Evolutionary conservation across 805 yeast species (phyloP).

Genomic region (Wickerhamomyces alni): DNA sequence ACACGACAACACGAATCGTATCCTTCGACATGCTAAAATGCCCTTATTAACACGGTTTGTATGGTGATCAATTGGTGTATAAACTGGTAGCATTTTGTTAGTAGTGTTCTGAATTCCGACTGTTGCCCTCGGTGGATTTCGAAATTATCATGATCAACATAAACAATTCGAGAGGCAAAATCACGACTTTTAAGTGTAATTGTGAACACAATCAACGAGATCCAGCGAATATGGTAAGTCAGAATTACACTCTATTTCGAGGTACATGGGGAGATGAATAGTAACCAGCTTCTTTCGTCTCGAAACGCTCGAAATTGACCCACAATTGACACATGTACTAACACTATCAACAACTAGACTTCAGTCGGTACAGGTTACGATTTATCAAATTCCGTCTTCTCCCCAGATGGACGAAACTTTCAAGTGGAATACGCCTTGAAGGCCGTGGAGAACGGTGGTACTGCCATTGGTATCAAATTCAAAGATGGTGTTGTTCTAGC

Average conservation of each 20-base stretch:
- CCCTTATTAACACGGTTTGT: no score
- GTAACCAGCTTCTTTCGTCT: no score
- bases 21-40: constrained; percentile 39
- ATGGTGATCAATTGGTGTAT: no score
- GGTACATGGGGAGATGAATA: no score
- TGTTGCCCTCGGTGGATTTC: no score
- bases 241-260: no score
- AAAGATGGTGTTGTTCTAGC: constrained; percentile 95
- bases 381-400: constrained; percentile 90
- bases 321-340: neutral
- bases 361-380: constrained; percentile 99
- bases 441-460: constrained; percentile 97
- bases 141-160: no score
- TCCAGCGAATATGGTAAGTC: neutral
- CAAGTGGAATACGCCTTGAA: constrained; percentile 97
- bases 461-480: constrained; percentile 88
- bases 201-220: neutral
- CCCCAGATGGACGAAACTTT: constrained; percentile 86
- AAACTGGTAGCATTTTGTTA: no score
- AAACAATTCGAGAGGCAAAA: constrained; percentile 1
- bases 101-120: no score
- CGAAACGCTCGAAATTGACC: neutral
- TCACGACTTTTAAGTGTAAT: neutral
- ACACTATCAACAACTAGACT: constrained; percentile 36
- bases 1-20: constrained; percentile 73